These are phyloP conservation scores for Linderina pennispora DNA, from an alignment of 192 early-diverging fungal genomes.

Conservation along the genomic window DNA sequence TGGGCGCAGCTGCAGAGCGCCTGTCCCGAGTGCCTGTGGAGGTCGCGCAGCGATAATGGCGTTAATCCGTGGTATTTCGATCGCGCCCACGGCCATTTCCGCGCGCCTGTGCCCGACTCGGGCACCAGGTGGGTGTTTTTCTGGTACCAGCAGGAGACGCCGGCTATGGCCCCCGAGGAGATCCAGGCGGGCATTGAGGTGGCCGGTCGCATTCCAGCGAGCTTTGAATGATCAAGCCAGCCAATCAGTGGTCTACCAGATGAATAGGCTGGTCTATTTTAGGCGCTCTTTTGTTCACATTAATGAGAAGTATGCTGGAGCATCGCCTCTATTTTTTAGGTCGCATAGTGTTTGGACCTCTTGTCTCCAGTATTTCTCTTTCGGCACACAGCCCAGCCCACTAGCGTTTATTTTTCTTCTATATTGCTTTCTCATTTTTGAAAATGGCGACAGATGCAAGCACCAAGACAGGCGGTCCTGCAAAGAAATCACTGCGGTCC, in stretches of 20 bases:
- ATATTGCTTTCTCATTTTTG: too few relatives aligned
- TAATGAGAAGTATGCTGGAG: too few relatives aligned
- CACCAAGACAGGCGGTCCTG: conserved; percentile 1
- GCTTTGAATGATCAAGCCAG: conserved; percentile 42
- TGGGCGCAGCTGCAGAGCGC: conserved; percentile 71
- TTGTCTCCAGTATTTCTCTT: too few relatives aligned
- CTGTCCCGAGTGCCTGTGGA: conserved; percentile 73
- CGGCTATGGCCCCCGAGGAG: conserved; percentile 8
- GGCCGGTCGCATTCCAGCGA: conserved; percentile 51
- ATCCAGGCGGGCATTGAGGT: conserved; percentile 48
- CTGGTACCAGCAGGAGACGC: conserved; percentile 50
- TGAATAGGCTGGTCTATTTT: too few relatives aligned
- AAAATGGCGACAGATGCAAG: too few relatives aligned
- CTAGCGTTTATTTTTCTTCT: too few relatives aligned
- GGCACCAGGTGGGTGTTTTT: conserved; percentile 82
- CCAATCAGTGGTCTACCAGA: too few relatives aligned
- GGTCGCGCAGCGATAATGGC: conserved; percentile 75
- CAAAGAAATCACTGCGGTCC: conserved; percentile 39
- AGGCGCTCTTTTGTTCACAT: too few relatives aligned
- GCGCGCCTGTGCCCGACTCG: conserved; percentile 22
- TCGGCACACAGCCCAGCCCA: too few relatives aligned
- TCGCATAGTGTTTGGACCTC: too few relatives aligned
- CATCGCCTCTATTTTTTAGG: too few relatives aligned
- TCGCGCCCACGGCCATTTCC: conserved; percentile 69
- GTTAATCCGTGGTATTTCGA: conserved; percentile 99